These are phyloP conservation scores for Rhizophlyctis rosea DNA, from an alignment of 192 early-diverging fungal genomes.

Conservation along the genomic window DNA sequence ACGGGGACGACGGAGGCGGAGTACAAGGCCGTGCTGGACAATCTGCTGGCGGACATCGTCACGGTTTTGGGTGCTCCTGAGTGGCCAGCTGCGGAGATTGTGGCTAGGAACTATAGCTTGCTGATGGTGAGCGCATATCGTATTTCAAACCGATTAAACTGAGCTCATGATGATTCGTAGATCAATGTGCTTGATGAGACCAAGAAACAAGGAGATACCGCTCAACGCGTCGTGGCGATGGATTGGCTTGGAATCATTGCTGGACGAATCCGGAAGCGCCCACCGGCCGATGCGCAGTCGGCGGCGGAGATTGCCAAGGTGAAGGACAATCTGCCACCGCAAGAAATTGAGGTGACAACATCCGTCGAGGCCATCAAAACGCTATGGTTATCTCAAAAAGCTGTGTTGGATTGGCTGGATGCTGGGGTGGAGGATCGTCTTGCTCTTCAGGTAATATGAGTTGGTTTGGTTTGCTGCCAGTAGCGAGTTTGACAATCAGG, in stretches of 20 bases:
- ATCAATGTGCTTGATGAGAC: constrained; percentile 30
- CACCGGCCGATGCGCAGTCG: background rate
- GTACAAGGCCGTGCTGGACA: constrained; percentile 69
- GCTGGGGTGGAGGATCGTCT: too few species aligned
- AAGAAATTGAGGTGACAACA: background rate
- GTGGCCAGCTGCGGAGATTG: constrained; percentile 85
- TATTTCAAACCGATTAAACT: background rate
- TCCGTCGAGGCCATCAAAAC: background rate
- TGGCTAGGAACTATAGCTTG: constrained; percentile 62
- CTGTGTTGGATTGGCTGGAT: constrained; percentile 15
- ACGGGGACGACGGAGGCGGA: constrained; percentile 51
- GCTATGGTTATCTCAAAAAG: constrained; percentile 20
- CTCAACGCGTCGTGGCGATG: constrained; percentile 23
- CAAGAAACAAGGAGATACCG: constrained; percentile 30
- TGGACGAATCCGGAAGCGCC: background rate
- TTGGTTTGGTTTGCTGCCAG: too few species aligned
- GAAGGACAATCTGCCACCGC: background rate
- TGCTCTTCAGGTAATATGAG: too few species aligned
- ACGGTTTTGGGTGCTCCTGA: constrained; percentile 74
- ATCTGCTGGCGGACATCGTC: constrained; percentile 69
- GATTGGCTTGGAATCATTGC: constrained; percentile 32
- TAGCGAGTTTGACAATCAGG: constrained; percentile 7
- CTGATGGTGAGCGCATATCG: constrained; percentile 60
- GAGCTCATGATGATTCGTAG: constrained; percentile 6
- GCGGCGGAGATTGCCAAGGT: background rate